These are phyloP conservation scores for Fraxinus floribunda DNA, from an alignment of 305 asterid species.

Conservation along the genomic window DNA sequence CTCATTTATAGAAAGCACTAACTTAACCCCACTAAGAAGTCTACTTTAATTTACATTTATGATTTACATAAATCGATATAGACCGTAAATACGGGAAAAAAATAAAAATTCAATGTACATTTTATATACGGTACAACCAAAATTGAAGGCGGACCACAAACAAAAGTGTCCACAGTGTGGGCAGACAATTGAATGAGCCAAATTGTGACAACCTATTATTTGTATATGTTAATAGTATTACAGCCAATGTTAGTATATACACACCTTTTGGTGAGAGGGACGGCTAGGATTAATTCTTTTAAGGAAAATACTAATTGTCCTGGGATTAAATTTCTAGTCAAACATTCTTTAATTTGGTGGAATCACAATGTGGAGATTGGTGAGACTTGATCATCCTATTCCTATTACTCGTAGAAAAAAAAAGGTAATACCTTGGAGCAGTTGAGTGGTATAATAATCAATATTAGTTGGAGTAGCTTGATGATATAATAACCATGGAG, in stretches of 20 bases:
- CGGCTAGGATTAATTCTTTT: background rate
- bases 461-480: too few relatives aligned
- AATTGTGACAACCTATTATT: background rate
- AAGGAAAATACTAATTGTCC: too few relatives aligned
- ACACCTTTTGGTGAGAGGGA: background rate
- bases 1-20: background rate
- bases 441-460: too few relatives aligned
- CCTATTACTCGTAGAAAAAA: constrained; percentile 15
- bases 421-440: too few relatives aligned
- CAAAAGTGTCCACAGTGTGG: background rate
- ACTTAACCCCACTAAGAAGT: background rate
- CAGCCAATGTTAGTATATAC: background rate
- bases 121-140: background rate
- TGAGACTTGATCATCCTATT: background rate
- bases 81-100: too few relatives aligned
- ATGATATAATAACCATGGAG: too few relatives aligned
- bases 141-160: background rate
- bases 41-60: background rate
- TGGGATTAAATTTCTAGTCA: too few relatives aligned
- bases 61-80: background rate
- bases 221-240: background rate
- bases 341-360: background rate
- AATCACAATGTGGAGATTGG: background rate
- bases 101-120: too few relatives aligned
- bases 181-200: background rate